Conservation (phyloP, 805 yeast genomes). For the Lachancea cidri region DNA sequence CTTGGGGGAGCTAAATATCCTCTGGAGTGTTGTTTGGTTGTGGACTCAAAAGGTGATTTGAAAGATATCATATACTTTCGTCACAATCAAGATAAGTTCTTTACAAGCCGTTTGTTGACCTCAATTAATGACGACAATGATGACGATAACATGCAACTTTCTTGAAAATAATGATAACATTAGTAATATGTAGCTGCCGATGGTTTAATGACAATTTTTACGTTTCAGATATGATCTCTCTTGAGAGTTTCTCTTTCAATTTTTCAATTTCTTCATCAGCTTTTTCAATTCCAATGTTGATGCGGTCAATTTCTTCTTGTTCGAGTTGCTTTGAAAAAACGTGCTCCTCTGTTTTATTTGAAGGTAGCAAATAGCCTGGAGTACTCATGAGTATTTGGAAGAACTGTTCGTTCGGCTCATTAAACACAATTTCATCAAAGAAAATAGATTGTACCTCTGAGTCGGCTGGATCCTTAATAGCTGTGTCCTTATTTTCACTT, state of each 20-base stretch:
- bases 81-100: neutral
- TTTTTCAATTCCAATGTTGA: constrained; percentile 41
- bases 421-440: constrained; percentile 89
- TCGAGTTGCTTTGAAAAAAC: constrained; percentile 52
- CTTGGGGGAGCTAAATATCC: constrained; percentile 1
- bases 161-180: neutral
- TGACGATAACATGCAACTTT: neutral
- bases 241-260: constrained; percentile 34
- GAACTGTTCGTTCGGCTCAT: constrained; percentile 89
- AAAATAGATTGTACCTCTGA: constrained; percentile 51
- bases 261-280: constrained; percentile 43
- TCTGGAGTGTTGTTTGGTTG: neutral
- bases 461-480: constrained; percentile 16
- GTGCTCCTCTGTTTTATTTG: constrained; percentile 35
- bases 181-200: neutral
- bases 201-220: neutral
- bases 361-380: constrained; percentile 51
- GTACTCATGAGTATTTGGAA: constrained; percentile 69
- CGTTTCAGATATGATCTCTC: neutral
- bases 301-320: constrained; percentile 56
- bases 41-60: neutral
- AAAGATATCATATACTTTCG: neutral
- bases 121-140: neutral
- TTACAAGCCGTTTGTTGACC: neutral
- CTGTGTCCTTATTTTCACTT: constrained; percentile 19